Percentiles rank a stretch among this genome's conserved stretches.
phyloP scores from a whole-genome alignment of 75 land plant species.

The Ceratopteris richardii region DNA sequence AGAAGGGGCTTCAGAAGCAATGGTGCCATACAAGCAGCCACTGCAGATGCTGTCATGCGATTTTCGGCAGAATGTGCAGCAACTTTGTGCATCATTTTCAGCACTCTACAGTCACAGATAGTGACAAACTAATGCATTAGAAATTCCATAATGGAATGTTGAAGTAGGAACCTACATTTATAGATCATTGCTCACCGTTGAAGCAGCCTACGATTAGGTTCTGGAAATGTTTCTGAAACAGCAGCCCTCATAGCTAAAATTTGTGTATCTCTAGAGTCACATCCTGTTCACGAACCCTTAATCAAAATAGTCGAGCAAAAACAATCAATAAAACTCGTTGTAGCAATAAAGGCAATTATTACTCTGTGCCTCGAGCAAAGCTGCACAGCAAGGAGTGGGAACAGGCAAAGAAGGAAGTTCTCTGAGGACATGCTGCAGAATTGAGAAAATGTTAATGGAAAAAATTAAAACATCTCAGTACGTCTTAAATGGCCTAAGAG shows the following conservation, averaged over 20 bases:
- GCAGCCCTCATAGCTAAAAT: constrained; percentile 20
- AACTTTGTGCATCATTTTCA: constrained; percentile 27
- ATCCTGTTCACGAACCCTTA: constrained; percentile 7
- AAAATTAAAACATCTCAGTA: too few relatives aligned
- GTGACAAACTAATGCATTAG: too few relatives aligned
- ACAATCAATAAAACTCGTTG: too few relatives aligned
- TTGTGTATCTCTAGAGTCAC: constrained; percentile 25
- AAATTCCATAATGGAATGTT: too few relatives aligned
- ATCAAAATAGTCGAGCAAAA: too few relatives aligned
- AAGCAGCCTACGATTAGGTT: constrained; percentile 36
- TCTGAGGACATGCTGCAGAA: constrained; percentile 75
- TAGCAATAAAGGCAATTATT: too few relatives aligned
- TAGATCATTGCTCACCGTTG: constrained; percentile 18
- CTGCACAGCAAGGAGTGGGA: constrained; percentile 96
- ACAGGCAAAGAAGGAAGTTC: constrained; percentile 98
- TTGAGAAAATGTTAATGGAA: background rate
- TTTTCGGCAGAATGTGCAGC: constrained; percentile 28
- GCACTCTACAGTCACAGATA: constrained; percentile 16
- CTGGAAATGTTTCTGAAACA: constrained; percentile 33
- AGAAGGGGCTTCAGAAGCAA: constrained; percentile 39
- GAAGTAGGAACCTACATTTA: too few relatives aligned
- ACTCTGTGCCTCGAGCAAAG: constrained; percentile 94
- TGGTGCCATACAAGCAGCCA: constrained; percentile 46
- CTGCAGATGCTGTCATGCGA: constrained; percentile 33
- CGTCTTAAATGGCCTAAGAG: too few relatives aligned